Base-by-base conservation (phyloP, 176 grass and related monocot species). In the Phoenix dactylifera region DNA sequence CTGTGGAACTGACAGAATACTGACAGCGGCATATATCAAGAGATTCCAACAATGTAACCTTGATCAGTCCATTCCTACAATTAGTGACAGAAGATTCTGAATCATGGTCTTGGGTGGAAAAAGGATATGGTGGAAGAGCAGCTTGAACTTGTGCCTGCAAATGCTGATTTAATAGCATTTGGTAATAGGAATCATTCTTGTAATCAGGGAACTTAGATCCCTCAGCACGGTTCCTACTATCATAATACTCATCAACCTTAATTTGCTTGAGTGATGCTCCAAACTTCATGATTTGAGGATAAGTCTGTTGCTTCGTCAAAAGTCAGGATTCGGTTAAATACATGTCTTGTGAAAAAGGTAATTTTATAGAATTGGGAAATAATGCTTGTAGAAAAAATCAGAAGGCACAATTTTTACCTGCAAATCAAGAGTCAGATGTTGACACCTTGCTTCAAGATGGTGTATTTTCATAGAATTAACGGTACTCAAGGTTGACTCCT, bases 211-310 rank as follows among this genome's bases (percentile, higher is more conserved):
- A 32, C 12, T 17, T 10, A 62, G 35, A 50, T 50, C 71, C 58
- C 57, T 67, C 66, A 66, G 62, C 70, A 62, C 65, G 58, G 23
- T 68, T 74, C 71, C 57, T 24, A 59, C 52, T 15, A 14, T 30
- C 57, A 54, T 91, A 91, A 67, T 83, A 91, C 62, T 85, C 93
- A 64, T 97, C 78, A 75, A 97, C 63, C 60, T 79, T 91, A 57
- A 84, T 71, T 67, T 82, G 64, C 62, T 73, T 75, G 44, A 91
- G 60, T 57, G 81, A 85, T 67, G 76, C 72, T 52, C 80, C 75
- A 17, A 85, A 59, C 51, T 86, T 82, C 62, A 90, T 50, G 22
- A 88, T 88, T 80, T 78, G 77, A 49, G 92, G 79, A 74, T 83
- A 88, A 58, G 77, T 97, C 92, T 97, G 84, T 62, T 72, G 49